These are phyloP conservation scores for Pouteria glomerata DNA, from an alignment of 148 eudicot species.

Conservation along the genomic window DNA sequence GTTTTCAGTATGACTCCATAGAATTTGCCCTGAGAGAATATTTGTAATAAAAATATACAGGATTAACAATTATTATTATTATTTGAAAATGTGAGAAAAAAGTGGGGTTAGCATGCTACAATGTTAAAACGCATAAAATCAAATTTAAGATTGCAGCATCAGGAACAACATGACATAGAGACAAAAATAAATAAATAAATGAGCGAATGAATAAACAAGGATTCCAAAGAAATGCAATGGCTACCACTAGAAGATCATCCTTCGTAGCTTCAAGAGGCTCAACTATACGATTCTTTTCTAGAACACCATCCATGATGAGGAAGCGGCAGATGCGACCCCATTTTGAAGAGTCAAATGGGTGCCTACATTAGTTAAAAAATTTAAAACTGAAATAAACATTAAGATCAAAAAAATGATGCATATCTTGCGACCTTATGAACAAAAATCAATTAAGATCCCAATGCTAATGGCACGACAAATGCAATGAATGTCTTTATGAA, in stretches of 20 bases:
- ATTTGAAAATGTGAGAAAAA: too few species aligned
- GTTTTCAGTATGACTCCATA: not conserved
- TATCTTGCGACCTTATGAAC: not conserved
- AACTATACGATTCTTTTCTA: constrained; percentile 53
- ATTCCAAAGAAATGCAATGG: constrained; percentile 1
- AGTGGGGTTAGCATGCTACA: too few species aligned
- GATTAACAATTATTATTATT: too few species aligned
- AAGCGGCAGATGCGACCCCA: constrained; percentile 94
- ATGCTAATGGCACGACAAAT: not conserved
- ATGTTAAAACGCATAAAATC: not conserved
- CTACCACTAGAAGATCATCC: constrained; percentile 92
- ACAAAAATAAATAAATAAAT: too few species aligned
- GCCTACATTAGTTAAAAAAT: constrained; percentile 47
- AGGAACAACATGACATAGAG: not conserved
- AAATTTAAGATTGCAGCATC: constrained; percentile 1
- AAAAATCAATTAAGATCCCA: not conserved
- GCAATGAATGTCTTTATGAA: not conserved
- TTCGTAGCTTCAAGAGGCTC: constrained; percentile 89
- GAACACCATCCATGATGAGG: constrained; percentile 52
- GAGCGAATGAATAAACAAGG: not conserved
- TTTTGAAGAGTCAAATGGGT: constrained; percentile 96
- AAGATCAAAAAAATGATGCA: not conserved
- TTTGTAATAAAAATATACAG: too few species aligned
- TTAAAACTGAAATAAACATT: not conserved
- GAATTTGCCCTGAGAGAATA: not conserved